Conservation (phyloP, 2,329 filamentous ascomycete species). For the Rhexocercosporidium sp. region DNA sequence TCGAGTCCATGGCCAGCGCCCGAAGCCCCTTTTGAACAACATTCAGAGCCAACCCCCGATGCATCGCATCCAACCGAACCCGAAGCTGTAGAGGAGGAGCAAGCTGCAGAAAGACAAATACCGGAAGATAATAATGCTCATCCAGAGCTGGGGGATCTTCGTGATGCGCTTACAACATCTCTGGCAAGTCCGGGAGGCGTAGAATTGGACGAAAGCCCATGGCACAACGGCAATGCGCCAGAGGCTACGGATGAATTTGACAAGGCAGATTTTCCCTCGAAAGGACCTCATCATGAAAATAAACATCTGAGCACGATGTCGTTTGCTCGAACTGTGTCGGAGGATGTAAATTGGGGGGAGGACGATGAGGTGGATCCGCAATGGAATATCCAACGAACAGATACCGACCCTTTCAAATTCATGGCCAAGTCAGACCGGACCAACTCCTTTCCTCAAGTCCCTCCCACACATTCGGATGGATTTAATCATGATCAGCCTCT, state of each 20-base stretch:
- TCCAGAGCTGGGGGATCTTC: conserved; percentile 33
- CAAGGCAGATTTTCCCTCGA: conserved; percentile 33
- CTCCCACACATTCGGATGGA: conserved; percentile 46
- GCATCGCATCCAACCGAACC: background rate
- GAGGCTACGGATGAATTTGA: conserved; percentile 24
- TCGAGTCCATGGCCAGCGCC: conserved; percentile 16
- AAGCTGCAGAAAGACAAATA: background rate
- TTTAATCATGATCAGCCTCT: conserved; percentile 47
- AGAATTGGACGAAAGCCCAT: conserved; percentile 36
- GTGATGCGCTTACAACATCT: conserved; percentile 37
- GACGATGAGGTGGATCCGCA: conserved; percentile 59
- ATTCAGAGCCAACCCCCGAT: conserved; percentile 12
- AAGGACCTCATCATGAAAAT: conserved; percentile 43
- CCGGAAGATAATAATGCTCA: conserved; percentile 28
- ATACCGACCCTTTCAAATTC: conserved; percentile 64
- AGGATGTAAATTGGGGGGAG: conserved; percentile 64
- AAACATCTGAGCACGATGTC: conserved; percentile 67
- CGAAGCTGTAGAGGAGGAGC: conserved; percentile 12
- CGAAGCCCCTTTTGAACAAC: conserved; percentile 16
- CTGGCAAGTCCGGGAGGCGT: conserved; percentile 35
- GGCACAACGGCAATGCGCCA: conserved; percentile 28
- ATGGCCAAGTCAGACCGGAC: conserved; percentile 62
- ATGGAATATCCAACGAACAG: conserved; percentile 57
- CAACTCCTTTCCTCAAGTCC: conserved; percentile 67
- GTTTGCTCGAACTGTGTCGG: conserved; percentile 67